These are phyloP conservation scores for Fusarium guadeloupense DNA, from an alignment of 2,329 filamentous ascomycete species.

Conservation along the genomic window DNA sequence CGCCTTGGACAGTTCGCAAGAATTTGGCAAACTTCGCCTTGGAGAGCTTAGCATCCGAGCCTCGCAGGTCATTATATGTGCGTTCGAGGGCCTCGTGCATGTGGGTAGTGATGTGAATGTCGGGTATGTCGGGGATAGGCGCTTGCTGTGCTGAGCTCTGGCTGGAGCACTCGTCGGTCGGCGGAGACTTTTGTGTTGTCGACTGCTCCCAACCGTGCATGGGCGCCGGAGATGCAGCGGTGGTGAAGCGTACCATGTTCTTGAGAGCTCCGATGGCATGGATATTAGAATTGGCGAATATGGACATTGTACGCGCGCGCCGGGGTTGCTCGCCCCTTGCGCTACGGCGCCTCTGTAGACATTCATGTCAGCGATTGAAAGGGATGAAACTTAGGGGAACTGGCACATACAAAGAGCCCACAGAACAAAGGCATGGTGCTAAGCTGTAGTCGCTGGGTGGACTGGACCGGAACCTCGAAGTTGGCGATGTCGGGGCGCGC, in stretches of 20 bases:
- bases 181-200: slow-evolving; percentile 27
- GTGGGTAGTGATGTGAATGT: slow-evolving; percentile 57
- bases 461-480: slow-evolving; percentile 12
- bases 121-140: slow-evolving; percentile 40
- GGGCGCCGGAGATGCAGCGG: slow-evolving; percentile 45
- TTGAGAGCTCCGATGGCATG: slow-evolving; percentile 44
- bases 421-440: slow-evolving; percentile 35
- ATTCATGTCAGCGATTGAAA: slow-evolving; percentile 14
- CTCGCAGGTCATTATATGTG: slow-evolving; percentile 58
- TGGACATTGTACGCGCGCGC: slow-evolving; percentile 51
- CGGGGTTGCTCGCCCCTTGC: slow-evolving; percentile 36
- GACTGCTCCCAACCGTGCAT: slow-evolving; percentile 34
- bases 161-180: slow-evolving; percentile 40
- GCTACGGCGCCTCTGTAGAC: slow-evolving; percentile 22
- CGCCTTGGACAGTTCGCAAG: slow-evolving; percentile 60
- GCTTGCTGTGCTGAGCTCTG: slow-evolving; percentile 31
- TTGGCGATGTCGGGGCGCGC: slow-evolving; percentile 28
- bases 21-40: slow-evolving; percentile 57
- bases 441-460: slow-evolving; percentile 7
- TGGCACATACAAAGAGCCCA: slow-evolving; percentile 34
- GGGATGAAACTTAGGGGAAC: background rate
- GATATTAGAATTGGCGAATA: slow-evolving; percentile 51
- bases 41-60: slow-evolving; percentile 44
- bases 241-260: slow-evolving; percentile 48
- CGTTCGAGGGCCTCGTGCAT: slow-evolving; percentile 59